Base-by-base conservation (phyloP, 164 flowering plant species). In the Hamamelis virginiana region DNA sequence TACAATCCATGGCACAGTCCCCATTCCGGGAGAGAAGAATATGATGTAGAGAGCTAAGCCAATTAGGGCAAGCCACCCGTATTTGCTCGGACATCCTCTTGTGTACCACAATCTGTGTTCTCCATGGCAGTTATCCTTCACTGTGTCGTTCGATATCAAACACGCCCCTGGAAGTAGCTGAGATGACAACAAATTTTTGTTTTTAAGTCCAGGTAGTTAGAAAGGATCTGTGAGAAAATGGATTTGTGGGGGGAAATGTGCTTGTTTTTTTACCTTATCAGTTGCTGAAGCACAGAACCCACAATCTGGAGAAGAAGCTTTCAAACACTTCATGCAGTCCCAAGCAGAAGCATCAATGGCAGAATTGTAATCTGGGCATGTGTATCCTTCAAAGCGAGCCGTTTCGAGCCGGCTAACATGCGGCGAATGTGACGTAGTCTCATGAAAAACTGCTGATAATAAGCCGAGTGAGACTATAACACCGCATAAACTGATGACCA, bases 1-100 rank as follows among this genome's bases (percentile, higher is more conserved):
- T 18, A 92, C 79, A 11, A 92, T 85, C 98, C 97, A 92, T 0
- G 97, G 98, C 2, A 81, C 87, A 0, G 96, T 89, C 43, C 97
- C 97, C 94, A 94, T 87, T n/a, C 98, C 97, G 0, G 97, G 97
- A 0, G 97, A 72, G 68, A 85, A 95, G 1, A 75, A 56, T 19
- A 91, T 81, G 44, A 92, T 95, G 83, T 95, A 91, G 1, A 78
- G 14, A 57, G 80, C 97, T 0, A 91, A 80, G 11, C 85, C 69
- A 1, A 84, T 19, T n/a, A 94, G 79, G 5, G 97, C 92, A 9
- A 89, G 66, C 58, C 81, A 66, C 1, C 94, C 96, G 8, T 83
- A 70, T 33, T 72, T 86, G 80, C 86, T 90, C 1, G 97, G 95
- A 57, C 97, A 92, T 38, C 98, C 98, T 12, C 82, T 64, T 0